These are phyloP conservation scores for Fusarium newnesense DNA, from an alignment of 2,329 filamentous ascomycete genomes.

Conservation along the genomic window DNA sequence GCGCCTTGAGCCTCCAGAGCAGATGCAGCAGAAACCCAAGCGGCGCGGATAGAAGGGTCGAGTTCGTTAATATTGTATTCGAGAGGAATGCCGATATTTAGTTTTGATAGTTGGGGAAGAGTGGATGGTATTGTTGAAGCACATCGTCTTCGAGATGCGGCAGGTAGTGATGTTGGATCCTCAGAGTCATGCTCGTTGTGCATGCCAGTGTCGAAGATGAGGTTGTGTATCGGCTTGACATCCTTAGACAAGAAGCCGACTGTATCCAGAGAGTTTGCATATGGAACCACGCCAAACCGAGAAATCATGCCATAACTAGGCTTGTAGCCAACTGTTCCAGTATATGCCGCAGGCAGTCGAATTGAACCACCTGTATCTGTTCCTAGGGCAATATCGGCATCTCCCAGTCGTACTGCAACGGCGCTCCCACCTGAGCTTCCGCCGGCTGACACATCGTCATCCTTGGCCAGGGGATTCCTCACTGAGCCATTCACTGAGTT, in stretches of 20 bases:
- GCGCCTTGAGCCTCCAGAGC: slow-evolving; percentile 73
- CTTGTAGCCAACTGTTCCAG: slow-evolving; percentile 85
- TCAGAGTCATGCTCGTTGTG: slow-evolving; percentile 67
- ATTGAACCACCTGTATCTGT: slow-evolving; percentile 95
- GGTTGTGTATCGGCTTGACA: slow-evolving; percentile 60
- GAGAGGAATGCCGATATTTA: slow-evolving; percentile 67
- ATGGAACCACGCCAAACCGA: slow-evolving; percentile 86
- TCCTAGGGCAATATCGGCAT: slow-evolving; percentile 75
- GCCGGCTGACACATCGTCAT: slow-evolving; percentile 71
- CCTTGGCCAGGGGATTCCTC: slow-evolving; percentile 56
- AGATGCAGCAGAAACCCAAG: slow-evolving; percentile 74
- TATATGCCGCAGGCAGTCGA: slow-evolving; percentile 87
- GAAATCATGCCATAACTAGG: slow-evolving; percentile 91
- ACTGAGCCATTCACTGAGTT: slow-evolving; percentile 77
- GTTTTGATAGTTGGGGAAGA: slow-evolving; percentile 42
- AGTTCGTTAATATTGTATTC: slow-evolving; percentile 94
- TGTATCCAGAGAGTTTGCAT: slow-evolving; percentile 92
- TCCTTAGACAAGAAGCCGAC: slow-evolving; percentile 77
- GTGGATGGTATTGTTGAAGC: slow-evolving; percentile 42
- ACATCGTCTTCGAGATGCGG: slow-evolving; percentile 63
- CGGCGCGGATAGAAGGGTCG: slow-evolving; percentile 71
- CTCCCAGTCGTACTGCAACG: slow-evolving; percentile 76
- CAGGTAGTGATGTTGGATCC: slow-evolving; percentile 79
- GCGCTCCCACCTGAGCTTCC: slow-evolving; percentile 96
- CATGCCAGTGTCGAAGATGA: slow-evolving; percentile 63